Conservation (phyloP, 163 green algal species). For the Smithsoniella earleae region DNA sequence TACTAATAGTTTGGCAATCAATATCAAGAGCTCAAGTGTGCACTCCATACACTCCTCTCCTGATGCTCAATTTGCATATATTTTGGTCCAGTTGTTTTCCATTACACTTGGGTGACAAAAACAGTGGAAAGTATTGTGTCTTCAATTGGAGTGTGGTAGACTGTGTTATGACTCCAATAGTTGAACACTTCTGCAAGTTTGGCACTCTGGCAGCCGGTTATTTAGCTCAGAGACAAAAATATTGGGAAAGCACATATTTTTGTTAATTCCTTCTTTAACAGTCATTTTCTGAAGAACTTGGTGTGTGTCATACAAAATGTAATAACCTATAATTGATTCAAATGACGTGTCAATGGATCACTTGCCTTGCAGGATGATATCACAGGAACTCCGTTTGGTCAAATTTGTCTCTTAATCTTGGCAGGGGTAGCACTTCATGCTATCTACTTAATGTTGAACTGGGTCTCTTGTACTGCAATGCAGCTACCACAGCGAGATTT, state of each 20-base stretch:
- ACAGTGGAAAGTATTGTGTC: too few relatives aligned
- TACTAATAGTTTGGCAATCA: slow-evolving; percentile 17
- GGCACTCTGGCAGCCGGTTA: not conserved
- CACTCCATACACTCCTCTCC: not conserved
- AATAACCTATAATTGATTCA: not conserved
- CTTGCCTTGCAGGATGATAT: slow-evolving; percentile 22
- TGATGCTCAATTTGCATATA: not conserved
- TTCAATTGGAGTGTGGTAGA: not conserved
- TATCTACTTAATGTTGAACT: not conserved
- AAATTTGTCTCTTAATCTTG: slow-evolving; percentile 23
- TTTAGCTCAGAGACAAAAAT: not conserved
- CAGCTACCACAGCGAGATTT: not conserved
- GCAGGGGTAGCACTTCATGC: slow-evolving; percentile 12
- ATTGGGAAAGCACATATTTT: not conserved
- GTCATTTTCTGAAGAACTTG: too few relatives aligned
- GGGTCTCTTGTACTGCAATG: not conserved
- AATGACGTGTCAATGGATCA: not conserved
- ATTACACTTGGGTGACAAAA: too few relatives aligned
- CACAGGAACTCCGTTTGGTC: not conserved
- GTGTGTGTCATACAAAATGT: not conserved
- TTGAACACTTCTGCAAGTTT: not conserved
- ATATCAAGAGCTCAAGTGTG: slow-evolving; percentile 20
- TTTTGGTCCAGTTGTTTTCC: not conserved
- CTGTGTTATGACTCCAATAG: not conserved
- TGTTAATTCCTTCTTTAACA: too few relatives aligned